Percentiles rank a stretch among this genome's conserved stretches.
phyloP scores from a whole-genome alignment of 1,284 basidiomycete species.

The Abortiporus biennis region DNA sequence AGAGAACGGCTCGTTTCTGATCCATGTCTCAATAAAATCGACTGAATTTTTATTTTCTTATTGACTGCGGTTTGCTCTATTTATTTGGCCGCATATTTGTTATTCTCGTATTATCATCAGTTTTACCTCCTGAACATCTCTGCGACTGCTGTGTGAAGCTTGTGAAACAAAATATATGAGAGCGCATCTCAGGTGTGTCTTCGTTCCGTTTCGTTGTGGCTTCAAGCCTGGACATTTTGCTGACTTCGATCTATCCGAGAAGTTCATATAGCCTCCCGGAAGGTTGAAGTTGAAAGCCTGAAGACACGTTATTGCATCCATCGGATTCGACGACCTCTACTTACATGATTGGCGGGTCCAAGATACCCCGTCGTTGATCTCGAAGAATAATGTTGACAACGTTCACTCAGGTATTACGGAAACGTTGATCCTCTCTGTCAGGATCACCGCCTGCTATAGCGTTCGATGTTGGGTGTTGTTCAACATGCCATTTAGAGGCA shows the following conservation, averaged over 20 bases:
- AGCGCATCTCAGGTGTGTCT: neutral
- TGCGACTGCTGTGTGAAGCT: neutral
- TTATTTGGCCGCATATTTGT: slow-evolving; percentile 6
- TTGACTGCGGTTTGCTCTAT: slow-evolving; percentile 4
- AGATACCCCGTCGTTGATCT: no score
- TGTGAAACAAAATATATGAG: neutral
- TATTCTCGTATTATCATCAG: neutral
- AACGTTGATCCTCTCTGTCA: no score
- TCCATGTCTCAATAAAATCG: neutral
- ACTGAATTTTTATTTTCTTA: slow-evolving; percentile 6
- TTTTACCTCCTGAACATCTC: neutral
- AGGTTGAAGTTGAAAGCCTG: no score
- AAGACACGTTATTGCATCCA: no score
- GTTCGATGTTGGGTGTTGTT: no score
- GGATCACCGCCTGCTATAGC: no score
- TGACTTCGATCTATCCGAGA: neutral
- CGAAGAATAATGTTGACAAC: no score
- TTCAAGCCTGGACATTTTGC: neutral
- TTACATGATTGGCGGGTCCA: no score
- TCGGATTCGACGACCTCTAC: no score
- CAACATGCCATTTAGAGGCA: no score
- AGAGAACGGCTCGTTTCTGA: neutral
- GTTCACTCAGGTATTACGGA: no score
- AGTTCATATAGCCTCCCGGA: no score
- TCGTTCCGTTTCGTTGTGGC: neutral